Evolutionary conservation across 768 basidiomycete genomes (phyloP), one percentile per base, ranked within the genome.

Genomic region (Trametes villosa): DNA sequence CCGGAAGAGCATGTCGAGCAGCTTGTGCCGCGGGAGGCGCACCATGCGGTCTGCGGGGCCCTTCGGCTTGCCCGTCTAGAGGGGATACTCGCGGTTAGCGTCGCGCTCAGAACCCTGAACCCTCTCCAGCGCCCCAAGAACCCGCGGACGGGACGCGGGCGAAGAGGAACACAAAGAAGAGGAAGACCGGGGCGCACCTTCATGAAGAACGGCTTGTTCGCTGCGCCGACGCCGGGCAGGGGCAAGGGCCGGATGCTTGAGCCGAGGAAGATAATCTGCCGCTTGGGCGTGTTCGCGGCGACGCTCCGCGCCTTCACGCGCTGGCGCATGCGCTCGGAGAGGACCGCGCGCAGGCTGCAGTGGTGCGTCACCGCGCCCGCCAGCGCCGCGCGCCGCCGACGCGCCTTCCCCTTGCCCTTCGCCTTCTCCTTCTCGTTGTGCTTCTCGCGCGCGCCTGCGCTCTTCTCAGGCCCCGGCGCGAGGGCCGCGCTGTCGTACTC

Each of bases 21-120:
- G 81, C 68, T 94, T 88, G 74, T 91, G 89, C 50, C 87, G 79
- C 3, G 92, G 90, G 73, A 95, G 85, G 70, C 94, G 90, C 18
- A 88, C 86, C 83, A 89, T 87, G 63, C 88, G 88, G 71, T 93
- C 91, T 73, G 87, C 86, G 5, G 80, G 75, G 26, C 86, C 87
- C 65, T 89, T 88, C 15, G 78, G 79, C 68, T 85, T 81, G 65
- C 89, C 89, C 68, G 90, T 81, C 2, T 82, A 83, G 8, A 27
- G 24, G 3, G 17, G 33, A 15, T 17, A 17, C n/a, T n/a, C n/a
- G n/a, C n/a, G n/a, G n/a, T n/a, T n/a, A n/a, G n/a, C n/a, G n/a
- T n/a, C n/a, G n/a, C n/a, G n/a, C n/a, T n/a, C n/a, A n/a, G n/a
- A n/a, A n/a, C n/a, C n/a, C n/a, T n/a, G n/a, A n/a, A n/a, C n/a